These are phyloP conservation scores for Haberlea rhodopensis DNA, from an alignment of 257 asterid genomes.

Conservation along the genomic window DNA sequence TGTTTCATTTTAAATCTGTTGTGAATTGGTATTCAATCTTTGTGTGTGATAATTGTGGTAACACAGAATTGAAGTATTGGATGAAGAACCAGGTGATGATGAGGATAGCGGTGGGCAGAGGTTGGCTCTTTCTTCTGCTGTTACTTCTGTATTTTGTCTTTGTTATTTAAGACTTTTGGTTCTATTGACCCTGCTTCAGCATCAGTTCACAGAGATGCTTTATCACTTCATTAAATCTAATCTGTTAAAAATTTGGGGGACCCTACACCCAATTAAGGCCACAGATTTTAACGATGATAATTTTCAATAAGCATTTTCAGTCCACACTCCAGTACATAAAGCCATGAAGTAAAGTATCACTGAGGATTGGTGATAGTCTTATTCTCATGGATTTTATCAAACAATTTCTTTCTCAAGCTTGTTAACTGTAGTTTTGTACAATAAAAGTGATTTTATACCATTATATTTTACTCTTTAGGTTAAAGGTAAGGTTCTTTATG, in stretches of 20 bases:
- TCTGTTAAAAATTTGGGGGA: not conserved
- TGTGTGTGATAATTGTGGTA: slow-evolving; percentile 17
- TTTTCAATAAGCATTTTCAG: not conserved
- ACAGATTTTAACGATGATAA: slow-evolving; percentile 5
- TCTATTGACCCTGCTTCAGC: not conserved
- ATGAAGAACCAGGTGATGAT: slow-evolving; percentile 97
- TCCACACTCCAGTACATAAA: not conserved
- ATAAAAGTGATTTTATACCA: not conserved
- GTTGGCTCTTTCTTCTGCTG: slow-evolving; percentile 31
- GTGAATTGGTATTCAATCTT: not conserved
- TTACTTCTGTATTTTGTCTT: not conserved
- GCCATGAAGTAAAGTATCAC: not conserved
- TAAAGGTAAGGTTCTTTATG: not conserved
- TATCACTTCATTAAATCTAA: not conserved
- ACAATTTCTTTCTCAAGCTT: not conserved
- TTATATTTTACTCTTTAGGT: not conserved
- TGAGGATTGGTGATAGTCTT: not conserved
- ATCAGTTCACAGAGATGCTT: not conserved
- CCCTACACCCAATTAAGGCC: slow-evolving; percentile 6
- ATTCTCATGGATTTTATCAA: not conserved
- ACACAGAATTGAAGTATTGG: slow-evolving; percentile 85
- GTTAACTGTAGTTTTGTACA: not conserved
- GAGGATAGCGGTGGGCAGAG: slow-evolving; percentile 94
- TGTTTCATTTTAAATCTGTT: too few relatives aligned
- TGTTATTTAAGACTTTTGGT: not conserved